These are phyloP conservation scores for Ganoderma resinaceum DNA, from an alignment of 1,284 basidiomycete genomes.

Conservation along the genomic window DNA sequence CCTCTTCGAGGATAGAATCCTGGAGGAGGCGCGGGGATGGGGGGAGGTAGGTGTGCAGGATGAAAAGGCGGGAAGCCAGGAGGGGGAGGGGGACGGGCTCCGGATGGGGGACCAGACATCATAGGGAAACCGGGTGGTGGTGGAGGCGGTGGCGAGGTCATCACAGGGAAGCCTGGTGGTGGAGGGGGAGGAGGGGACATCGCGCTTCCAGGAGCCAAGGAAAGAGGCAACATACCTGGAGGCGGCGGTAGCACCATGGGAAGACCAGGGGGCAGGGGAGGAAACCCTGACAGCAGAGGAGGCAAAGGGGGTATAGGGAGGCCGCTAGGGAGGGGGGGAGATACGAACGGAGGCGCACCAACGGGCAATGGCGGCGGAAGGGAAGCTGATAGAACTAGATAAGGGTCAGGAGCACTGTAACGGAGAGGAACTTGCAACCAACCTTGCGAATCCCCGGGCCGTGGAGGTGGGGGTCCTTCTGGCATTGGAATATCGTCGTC, in stretches of 20 bases:
- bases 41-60: conserved; percentile 26
- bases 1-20: conserved; percentile 63
- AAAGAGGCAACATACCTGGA: conserved; percentile 25
- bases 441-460: conserved; percentile 32
- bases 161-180: conserved; percentile 34
- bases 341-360: conserved; percentile 37
- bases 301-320: conserved; percentile 3
- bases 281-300: conserved; percentile 5
- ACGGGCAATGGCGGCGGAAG: conserved; percentile 38
- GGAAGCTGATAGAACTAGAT: background rate
- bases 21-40: conserved; percentile 56
- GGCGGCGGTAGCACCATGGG: conserved; percentile 32
- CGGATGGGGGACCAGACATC: conserved; percentile 32
- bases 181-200: conserved; percentile 31
- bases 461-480: conserved; percentile 74
- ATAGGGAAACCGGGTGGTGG: conserved; percentile 39
- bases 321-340: conserved; percentile 17
- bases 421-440: background rate
- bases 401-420: background rate
- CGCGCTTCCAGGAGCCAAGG: background rate
- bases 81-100: conserved; percentile 35
- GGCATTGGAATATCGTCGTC: conserved; percentile 91
- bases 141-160: conserved; percentile 25
- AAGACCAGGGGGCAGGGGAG: background rate
- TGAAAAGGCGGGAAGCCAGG: conserved; percentile 38